Percentiles rank a stretch among this genome's conserved stretches.
Evolutionary conservation across 805 yeast genomes (phyloP).

Genomic region (Starmerella apis): DNA sequence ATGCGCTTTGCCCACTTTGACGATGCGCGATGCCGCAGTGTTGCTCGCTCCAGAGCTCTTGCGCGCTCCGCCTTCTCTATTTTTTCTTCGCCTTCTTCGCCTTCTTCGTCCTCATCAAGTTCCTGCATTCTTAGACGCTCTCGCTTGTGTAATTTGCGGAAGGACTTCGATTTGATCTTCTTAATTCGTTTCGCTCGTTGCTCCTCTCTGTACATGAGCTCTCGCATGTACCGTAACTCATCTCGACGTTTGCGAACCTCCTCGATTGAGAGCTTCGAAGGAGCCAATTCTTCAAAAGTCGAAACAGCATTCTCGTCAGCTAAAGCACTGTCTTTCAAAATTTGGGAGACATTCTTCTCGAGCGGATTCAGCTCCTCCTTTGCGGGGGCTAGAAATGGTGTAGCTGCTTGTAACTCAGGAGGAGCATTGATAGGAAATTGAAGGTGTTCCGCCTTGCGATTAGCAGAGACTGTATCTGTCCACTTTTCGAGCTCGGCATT

Average conservation of each 20-base stretch:
- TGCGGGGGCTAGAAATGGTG: slow-evolving; percentile 45
- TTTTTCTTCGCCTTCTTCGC: slow-evolving; percentile 39
- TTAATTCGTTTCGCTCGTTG: slow-evolving; percentile 80
- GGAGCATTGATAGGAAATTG: slow-evolving; percentile 57
- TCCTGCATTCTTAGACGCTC: slow-evolving; percentile 62
- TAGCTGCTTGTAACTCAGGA: slow-evolving; percentile 37
- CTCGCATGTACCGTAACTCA: slow-evolving; percentile 85
- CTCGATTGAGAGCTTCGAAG: slow-evolving; percentile 68
- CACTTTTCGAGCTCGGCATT: slow-evolving; percentile 79
- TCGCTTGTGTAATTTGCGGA: slow-evolving; percentile 74
- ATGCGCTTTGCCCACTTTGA: slow-evolving; percentile 84
- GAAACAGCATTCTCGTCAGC: slow-evolving; percentile 65
- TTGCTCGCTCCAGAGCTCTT: slow-evolving; percentile 88
- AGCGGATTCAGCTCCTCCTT: slow-evolving; percentile 41
- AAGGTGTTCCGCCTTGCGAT: slow-evolving; percentile 75
- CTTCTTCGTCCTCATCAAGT: slow-evolving; percentile 44
- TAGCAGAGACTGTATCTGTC: slow-evolving; percentile 70
- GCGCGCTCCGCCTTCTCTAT: slow-evolving; percentile 56
- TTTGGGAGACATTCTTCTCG: slow-evolving; percentile 52
- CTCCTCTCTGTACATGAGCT: slow-evolving; percentile 92
- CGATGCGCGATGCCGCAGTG: slow-evolving; percentile 76
- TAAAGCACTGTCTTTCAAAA: slow-evolving; percentile 55
- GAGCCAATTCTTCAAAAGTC: slow-evolving; percentile 77
- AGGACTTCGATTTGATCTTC: slow-evolving; percentile 88
- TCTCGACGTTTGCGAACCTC: slow-evolving; percentile 67